Evolutionary conservation across 2,329 filamentous ascomycete species (phyloP), one percentile per base, ranked within the genome.

Genomic region (Fusarium euwallaceae): DNA sequence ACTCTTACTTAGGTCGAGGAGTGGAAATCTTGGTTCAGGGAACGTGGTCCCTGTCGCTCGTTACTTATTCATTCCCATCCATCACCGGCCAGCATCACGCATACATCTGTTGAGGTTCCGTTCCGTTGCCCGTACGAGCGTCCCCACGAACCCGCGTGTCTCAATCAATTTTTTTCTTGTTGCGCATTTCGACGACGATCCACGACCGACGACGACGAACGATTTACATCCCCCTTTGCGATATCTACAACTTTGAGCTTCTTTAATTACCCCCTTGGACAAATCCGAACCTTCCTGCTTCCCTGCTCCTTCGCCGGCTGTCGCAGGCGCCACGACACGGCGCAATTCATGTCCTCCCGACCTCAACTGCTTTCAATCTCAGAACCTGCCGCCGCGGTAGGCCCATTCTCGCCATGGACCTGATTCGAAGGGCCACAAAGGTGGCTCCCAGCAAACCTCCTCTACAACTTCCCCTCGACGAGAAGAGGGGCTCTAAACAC

Each of bases 371-470:
- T 43, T 83, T 67, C 77, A 45, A 74, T 67, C 39, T 63, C 55
- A 70, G 64, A 88, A 53, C 86, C 87, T 86, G 85, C 88, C 78
- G 70, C 70, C 56, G 71, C 74, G 78, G 76, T 78, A 76, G 78
- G 77, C 70, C 66, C 69, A 56, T 70, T 64, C 66, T 75, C 76
- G 70, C 76, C 81, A 91, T 91, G 89, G 89, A 91, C 86, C 82
- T 91, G 80, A 85, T 91, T 78, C 85, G 88, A 78, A 87, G 89
- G 80, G 87, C 88, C 74, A 86, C 86, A 72, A 86, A 85, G 81
- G 86, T 86, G 81, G 84, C 86, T 66, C 86, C 88, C 43, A 81
- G 82, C 65, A 78, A 81, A 63, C 79, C 82, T 79, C 83, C 76
- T 79, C 83, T 79, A 69, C 78, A 78, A 32, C 88, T 88, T 29